Evolutionary conservation across 1,284 basidiomycete species (phyloP).

Genomic region (Flammula alnicola): DNA sequence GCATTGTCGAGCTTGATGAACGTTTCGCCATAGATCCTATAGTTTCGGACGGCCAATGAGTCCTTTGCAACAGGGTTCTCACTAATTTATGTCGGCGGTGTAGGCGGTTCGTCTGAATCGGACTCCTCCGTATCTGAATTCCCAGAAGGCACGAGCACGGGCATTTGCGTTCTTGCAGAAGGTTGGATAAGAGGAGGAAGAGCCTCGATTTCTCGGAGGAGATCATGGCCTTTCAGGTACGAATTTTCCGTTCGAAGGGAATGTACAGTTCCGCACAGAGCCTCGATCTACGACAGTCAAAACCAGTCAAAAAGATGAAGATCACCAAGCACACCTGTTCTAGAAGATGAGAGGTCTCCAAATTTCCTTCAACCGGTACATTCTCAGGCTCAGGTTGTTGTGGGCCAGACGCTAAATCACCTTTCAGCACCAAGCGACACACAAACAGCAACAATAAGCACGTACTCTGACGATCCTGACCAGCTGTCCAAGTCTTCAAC

Average conservation of each 20-base stretch:
- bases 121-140: conserved; percentile 68
- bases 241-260: conserved; percentile 93
- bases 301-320: conserved; percentile 5
- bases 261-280: conserved; percentile 86
- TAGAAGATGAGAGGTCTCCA: conserved; percentile 84
- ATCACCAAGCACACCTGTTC: conserved; percentile 67
- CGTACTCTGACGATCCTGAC: conserved; percentile 70
- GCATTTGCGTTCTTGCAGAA: conserved; percentile 54
- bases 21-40: conserved; percentile 82
- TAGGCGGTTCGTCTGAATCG: conserved; percentile 50
- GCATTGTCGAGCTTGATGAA: conserved; percentile 83
- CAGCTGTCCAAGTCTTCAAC: conserved; percentile 70
- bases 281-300: conserved; percentile 70
- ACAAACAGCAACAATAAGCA: neutral
- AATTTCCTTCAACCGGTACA: conserved; percentile 70
- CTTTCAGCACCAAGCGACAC: conserved; percentile 4
- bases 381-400: conserved; percentile 66
- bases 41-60: conserved; percentile 76
- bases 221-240: conserved; percentile 87
- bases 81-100: conserved; percentile 48
- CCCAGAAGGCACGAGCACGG: conserved; percentile 63
- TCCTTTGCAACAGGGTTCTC: conserved; percentile 53
- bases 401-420: conserved; percentile 39
- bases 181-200: conserved; percentile 67
- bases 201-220: conserved; percentile 80